Base-by-base conservation (phyloP, 2,329 filamentous ascomycete genomes). In the Aurifilum marmelostoma region DNA sequence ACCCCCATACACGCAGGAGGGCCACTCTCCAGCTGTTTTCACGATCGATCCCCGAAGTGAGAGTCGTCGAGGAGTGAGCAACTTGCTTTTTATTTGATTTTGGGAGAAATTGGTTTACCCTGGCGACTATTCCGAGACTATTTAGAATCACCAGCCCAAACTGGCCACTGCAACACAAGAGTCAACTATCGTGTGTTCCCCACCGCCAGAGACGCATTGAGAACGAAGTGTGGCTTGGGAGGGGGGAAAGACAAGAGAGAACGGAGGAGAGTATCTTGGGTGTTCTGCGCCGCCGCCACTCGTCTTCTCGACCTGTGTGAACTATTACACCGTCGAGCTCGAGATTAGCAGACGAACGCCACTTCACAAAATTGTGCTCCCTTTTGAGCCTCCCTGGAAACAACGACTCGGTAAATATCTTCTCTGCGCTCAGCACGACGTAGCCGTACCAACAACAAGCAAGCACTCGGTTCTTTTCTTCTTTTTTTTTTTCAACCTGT, bases 31-130 rank as follows among this genome's bases (percentile, higher is more conserved):
- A n/a, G n/a, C n/a, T n/a, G n/a, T n/a, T 12, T 59, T 59, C 56
- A 59, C 56, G 32, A 59, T n/a, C 56, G 56, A 59, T 37, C 21
- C 29, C 56, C 56, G 29, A 21, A 37, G 56, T 37, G 32, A n/a
- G 52, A 29, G n/a, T n/a, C 56, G 29, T n/a, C 34, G 8, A 34
- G 8, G 34, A n/a, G n/a, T n/a, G 18, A n/a, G 56, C 29, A 21
- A 29, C 29, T 37, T 34, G 34, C 34, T 34, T 34, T 34, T 8
- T n/a, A n/a, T n/a, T 34, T 34, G 4, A 4, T 34, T 34, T 34
- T 34, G 34, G n/a, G n/a, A n/a, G n/a, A n/a, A 4, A 14, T 21
- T 56, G 29, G 24, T 21, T n/a, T n/a, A 37, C 21, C n/a, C n/a
- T 47, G 32, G 32, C 32, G 32, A 59, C 29, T n/a, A 11, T n/a